Conservation (phyloP, 177 flowering plant genomes). For the Telopea speciosissima region DNA sequence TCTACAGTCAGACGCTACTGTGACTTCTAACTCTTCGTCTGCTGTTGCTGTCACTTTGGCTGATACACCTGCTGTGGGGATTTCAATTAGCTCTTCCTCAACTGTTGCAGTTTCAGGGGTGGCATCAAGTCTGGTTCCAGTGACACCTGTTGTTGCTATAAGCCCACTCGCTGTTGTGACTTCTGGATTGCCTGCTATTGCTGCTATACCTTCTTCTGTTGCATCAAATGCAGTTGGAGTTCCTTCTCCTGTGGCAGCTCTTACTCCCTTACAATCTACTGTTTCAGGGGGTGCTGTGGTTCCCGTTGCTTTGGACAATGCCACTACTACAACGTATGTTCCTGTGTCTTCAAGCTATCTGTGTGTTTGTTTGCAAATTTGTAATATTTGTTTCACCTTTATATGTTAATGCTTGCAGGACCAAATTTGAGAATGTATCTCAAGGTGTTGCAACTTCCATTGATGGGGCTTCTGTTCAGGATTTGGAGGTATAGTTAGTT, state of each 20-base stretch:
- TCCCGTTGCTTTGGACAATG: slow-evolving; percentile 20
- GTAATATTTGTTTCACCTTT: neutral
- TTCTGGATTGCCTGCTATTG: slow-evolving; percentile 34
- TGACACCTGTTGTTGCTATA: slow-evolving; percentile 41
- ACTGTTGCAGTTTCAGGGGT: slow-evolving; percentile 25
- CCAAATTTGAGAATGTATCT: slow-evolving; percentile 19
- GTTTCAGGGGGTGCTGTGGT: slow-evolving; percentile 30
- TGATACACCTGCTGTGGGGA: slow-evolving; percentile 26
- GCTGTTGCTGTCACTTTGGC: slow-evolving; percentile 23
- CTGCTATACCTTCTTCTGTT: slow-evolving; percentile 24
- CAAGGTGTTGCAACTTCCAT: slow-evolving; percentile 26
- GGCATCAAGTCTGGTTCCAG: slow-evolving; percentile 50
- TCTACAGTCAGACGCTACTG: slow-evolving; percentile 23
- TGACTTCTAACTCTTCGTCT: slow-evolving; percentile 17
- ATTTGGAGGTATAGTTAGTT: slow-evolving; percentile 30
- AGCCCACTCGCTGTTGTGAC: slow-evolving; percentile 27
- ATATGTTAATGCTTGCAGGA: slow-evolving; percentile 14
- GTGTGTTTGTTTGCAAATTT: neutral
- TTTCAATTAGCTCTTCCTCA: slow-evolving; percentile 21
- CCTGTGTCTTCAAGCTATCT: neutral
- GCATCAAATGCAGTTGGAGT: slow-evolving; percentile 22
- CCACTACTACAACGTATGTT: slow-evolving; percentile 30
- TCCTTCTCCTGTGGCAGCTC: slow-evolving; percentile 23
- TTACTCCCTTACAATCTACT: slow-evolving; percentile 23
- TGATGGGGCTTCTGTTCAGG: slow-evolving; percentile 30